Conservation (phyloP, 176 grass and related monocot genomes). For the Bothriochloa decipiens region DNA sequence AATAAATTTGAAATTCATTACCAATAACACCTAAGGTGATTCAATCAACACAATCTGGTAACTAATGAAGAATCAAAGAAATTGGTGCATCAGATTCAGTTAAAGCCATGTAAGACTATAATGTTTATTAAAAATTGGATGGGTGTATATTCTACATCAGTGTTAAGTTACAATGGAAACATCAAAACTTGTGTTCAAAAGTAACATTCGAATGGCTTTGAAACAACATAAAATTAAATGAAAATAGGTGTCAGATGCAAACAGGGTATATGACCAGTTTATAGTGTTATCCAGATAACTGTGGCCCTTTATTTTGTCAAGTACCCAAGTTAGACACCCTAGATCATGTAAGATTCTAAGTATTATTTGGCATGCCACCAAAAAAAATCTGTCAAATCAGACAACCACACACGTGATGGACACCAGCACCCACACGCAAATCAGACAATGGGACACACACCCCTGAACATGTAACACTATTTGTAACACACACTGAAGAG, state of each 20-base stretch:
- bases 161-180: background rate
- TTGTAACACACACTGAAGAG: background rate
- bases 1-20: background rate
- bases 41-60: background rate
- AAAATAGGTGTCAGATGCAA: background rate
- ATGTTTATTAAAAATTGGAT: background rate
- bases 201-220: slow-evolving; percentile 4
- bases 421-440: background rate
- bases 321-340: background rate
- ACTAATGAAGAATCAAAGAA: slow-evolving; percentile 22
- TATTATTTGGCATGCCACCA: background rate
- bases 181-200: slow-evolving; percentile 1
- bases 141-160: background rate
- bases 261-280: background rate
- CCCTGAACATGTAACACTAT: background rate
- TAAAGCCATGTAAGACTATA: background rate
- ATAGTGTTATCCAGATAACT: background rate
- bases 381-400: background rate
- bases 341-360: background rate
- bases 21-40: background rate
- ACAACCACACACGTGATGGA: background rate
- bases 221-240: background rate
- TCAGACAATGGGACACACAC: background rate
- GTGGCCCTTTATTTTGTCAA: background rate
- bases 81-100: slow-evolving; percentile 10